These are phyloP conservation scores for Linanthus parryae DNA, from an alignment of 148 eudicot species.

Conservation along the genomic window DNA sequence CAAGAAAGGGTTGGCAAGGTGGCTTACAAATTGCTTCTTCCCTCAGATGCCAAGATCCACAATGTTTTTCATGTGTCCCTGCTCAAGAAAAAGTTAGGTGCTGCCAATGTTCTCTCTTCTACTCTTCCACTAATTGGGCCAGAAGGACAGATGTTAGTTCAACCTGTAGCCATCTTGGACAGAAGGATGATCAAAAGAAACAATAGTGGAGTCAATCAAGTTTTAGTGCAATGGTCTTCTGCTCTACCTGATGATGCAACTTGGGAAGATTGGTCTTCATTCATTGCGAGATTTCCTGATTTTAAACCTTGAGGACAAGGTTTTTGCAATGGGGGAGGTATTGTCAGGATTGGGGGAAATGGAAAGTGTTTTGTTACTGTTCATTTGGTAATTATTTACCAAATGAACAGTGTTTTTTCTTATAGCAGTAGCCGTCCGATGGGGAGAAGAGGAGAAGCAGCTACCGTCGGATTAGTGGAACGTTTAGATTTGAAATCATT, in stretches of 20 bases:
- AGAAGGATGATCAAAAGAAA: not conserved
- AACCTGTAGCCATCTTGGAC: not conserved
- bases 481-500: too few species aligned
- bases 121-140: not conserved
- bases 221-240: not conserved
- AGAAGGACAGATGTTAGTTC: not conserved
- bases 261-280: not conserved
- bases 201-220: not conserved
- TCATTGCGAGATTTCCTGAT: not conserved
- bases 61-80: not conserved
- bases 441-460: too few species aligned
- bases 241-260: not conserved
- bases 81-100: not conserved
- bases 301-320: not conserved
- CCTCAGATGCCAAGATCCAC: not conserved
- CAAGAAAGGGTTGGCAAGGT: not conserved
- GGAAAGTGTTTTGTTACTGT: too few species aligned
- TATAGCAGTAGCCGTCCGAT: too few species aligned
- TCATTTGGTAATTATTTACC: too few species aligned
- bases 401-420: too few species aligned
- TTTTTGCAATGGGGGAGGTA: not conserved
- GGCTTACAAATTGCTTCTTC: not conserved
- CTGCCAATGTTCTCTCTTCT: too few species aligned
- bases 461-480: too few species aligned
- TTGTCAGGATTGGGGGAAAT: not conserved